Evolutionary conservation across 148 eudicot genomes (phyloP), one percentile per base, ranked within the genome.

Genomic region (Drosera capensis): DNA sequence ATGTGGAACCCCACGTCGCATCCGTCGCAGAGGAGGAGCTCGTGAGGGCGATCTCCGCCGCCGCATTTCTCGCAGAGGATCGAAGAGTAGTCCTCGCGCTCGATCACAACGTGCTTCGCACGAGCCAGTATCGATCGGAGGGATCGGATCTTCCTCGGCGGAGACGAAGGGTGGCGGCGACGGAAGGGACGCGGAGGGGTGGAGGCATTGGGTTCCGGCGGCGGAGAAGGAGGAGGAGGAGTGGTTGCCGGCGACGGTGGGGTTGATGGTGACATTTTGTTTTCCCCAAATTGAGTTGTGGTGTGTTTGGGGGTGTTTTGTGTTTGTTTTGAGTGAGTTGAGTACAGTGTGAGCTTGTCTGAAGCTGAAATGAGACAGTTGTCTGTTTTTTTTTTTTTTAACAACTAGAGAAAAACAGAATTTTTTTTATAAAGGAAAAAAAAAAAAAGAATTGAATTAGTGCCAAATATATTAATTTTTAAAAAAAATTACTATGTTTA

Each of bases 1-100:
- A 88, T 83, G 56, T 88, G 97, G 41, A 54, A 78, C 14, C 92
- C 97, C 21, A 44, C 63, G 41, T 88, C 84, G 34, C 97, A 88
- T 9, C 63, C 68, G 46, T 88, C 97, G 40, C 97, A 88, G 14
- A 88, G 50, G 2, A 88, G 55, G 0, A 84, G 23, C 71, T 88
- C 81, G 1, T 72, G 70, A 22, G 54, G 66, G 5, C 31, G 34
- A 1, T 88, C 72, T 19, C 97, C 97, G 20, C 71, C 73, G 43
- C 95, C 76, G 55, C 97, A 88, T 73, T 78, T 54, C 30, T 71
- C 68, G 56, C 95, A 84, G 2, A 46, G 41, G 14, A 63, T 31
- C 14, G 53, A 50, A 22, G 64, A 54, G 44, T 76, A 79, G 23
- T 70, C 66, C 3, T 59, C 69, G 5, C 34, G 51, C 5, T 67